Evolutionary conservation across 2,329 filamentous ascomycete species (phyloP).

Genomic region (Knufia petricola): DNA sequence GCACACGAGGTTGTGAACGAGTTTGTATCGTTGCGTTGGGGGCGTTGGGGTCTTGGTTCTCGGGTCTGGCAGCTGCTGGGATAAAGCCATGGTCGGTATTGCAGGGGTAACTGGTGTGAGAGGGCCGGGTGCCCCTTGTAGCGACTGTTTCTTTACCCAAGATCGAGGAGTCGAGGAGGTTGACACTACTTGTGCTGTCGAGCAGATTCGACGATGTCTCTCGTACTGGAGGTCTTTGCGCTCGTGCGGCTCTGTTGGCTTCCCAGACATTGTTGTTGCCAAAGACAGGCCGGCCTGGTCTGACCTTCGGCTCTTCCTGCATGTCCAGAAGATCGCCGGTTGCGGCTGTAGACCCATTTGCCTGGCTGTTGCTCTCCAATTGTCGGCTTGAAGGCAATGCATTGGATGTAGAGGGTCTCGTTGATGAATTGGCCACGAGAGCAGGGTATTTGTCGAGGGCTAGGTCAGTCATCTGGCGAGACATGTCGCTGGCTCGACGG

Average conservation of each 20-base stretch:
- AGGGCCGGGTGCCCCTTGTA: not conserved
- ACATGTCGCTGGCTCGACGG: not conserved
- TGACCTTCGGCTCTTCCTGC: not conserved
- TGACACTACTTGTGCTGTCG: not conserved
- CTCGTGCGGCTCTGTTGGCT: not conserved
- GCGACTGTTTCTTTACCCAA: not conserved
- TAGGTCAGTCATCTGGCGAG: not conserved
- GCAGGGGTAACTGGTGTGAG: not conserved
- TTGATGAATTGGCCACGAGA: not conserved
- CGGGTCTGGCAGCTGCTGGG: slow-evolving; percentile 4
- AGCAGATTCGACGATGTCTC: not conserved
- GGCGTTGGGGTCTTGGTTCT: slow-evolving; percentile 1
- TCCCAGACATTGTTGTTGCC: not conserved
- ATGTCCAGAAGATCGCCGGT: not conserved
- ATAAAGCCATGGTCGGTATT: not conserved
- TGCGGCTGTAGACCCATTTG: not conserved
- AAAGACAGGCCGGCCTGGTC: not conserved
- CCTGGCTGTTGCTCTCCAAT: not conserved
- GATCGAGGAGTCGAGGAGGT: not conserved
- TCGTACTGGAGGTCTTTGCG: not conserved
- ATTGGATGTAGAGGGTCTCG: not conserved
- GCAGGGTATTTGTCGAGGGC: slow-evolving; percentile 9
- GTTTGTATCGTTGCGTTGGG: not conserved
- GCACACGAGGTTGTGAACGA: not conserved
- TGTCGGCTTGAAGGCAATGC: not conserved